Base-by-base conservation (phyloP, 805 yeast genomes). In the Blastobotrys terrestris region DNA sequence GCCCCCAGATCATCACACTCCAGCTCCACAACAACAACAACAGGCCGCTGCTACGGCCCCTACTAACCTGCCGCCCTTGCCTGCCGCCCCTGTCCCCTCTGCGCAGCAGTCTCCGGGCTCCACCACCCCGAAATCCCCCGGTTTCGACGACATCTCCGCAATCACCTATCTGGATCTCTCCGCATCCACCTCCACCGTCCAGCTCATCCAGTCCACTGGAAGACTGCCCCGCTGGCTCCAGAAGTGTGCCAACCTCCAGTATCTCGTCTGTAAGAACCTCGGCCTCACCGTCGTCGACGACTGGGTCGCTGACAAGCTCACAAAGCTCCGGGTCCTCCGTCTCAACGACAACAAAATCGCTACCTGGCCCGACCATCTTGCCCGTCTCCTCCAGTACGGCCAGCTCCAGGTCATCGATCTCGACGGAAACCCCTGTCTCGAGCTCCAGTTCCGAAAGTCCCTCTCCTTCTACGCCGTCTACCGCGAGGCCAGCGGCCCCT, bases 361-460 rank as follows among this genome's bases (percentile, higher is more conserved):
- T 3, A 60, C 63, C 8, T 64, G 68, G 68, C 68, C 68, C 2
- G 58, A 56, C 41, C 64, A 58, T 40, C 55, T 64, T 19, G 56
- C 52, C 2, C 19, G 51, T 7, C 45, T 63, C 42, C 51, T 53
- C 1, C 47, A 52, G 5, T 47, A 53, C 39, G 54, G 54, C 7
- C 52, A 58, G 19, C 56, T 64, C 11, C 31, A 50, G 22, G 59
- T 60, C 13, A 39, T 64, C 14, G 55, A 55, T 13, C 49, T 64
- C 43, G 64, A 60, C 13, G 67, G 66, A 0, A 64, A 63, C 51
- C 68, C 68, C 0, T 64, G 68, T 41, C 50, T 64, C 15, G 59
- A 56, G 35, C 22, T 19, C 8, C 54, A 57, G 47, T 57, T 62
- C 26, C 51, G 46, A 14, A 60, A 62, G 39, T 58, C 62, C 1